These are phyloP conservation scores for Coemansia sp. DNA, from an alignment of 192 early-diverging fungal genomes.

Conservation along the genomic window DNA sequence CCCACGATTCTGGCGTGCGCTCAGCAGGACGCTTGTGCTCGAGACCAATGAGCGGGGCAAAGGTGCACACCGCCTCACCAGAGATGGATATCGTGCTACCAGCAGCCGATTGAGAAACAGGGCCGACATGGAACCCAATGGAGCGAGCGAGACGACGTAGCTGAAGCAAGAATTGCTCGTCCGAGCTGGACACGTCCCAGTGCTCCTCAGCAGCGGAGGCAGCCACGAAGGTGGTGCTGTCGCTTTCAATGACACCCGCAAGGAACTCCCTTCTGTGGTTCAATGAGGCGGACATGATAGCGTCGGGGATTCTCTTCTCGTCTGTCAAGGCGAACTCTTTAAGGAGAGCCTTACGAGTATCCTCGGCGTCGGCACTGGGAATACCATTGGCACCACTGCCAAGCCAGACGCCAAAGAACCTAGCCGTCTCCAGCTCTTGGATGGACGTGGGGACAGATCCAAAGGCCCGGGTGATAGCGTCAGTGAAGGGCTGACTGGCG, in stretches of 20 bases:
- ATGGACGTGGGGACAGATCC: slow-evolving; percentile 11
- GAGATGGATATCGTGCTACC: slow-evolving; percentile 22
- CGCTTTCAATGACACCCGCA: slow-evolving; percentile 41
- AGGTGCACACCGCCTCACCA: slow-evolving; percentile 24
- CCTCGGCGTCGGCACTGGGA: background rate
- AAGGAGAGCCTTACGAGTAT: slow-evolving; percentile 4
- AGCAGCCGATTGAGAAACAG: background rate
- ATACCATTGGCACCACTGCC: slow-evolving; percentile 1
- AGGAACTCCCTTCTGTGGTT: slow-evolving; percentile 43
- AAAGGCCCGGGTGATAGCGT: slow-evolving; percentile 18
- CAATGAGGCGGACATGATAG: slow-evolving; percentile 35
- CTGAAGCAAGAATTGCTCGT: slow-evolving; percentile 18
- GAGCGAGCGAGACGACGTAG: slow-evolving; percentile 41
- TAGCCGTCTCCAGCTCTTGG: slow-evolving; percentile 33
- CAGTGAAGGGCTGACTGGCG: slow-evolving; percentile 29
- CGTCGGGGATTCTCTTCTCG: slow-evolving; percentile 27
- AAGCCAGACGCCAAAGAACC: slow-evolving; percentile 43
- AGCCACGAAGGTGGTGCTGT: background rate
- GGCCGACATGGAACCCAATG: slow-evolving; percentile 32
- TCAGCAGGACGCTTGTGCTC: slow-evolving; percentile 23
- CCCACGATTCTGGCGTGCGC: slow-evolving; percentile 10
- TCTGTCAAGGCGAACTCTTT: background rate
- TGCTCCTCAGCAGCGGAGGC: slow-evolving; percentile 7
- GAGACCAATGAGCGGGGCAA: slow-evolving; percentile 5
- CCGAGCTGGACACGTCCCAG: slow-evolving; percentile 19